Evolutionary conservation across 148 eudicot genomes (phyloP).

Genomic region (Drosera capensis): DNA sequence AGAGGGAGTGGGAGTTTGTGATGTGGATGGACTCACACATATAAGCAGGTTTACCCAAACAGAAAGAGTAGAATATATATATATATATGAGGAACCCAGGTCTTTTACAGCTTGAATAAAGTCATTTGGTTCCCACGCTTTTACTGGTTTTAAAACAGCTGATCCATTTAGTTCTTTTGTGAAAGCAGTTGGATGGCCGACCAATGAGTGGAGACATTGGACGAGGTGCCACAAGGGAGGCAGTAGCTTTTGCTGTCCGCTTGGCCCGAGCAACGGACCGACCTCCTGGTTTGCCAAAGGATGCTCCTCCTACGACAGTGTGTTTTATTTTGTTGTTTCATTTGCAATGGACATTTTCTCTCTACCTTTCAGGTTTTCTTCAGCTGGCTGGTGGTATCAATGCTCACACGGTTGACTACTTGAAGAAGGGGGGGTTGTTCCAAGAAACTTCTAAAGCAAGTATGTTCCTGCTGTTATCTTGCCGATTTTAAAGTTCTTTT

Average conservation of each 20-base stretch:
- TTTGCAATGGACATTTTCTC: not conserved
- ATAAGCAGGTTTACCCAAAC: too few species aligned
- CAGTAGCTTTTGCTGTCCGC: slow-evolving; percentile 52
- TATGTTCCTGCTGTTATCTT: slow-evolving; percentile 9
- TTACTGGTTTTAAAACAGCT: too few species aligned
- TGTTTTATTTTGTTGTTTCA: not conserved
- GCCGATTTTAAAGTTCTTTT: not conserved
- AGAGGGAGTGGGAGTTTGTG: too few species aligned
- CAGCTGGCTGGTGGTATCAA: slow-evolving; percentile 96
- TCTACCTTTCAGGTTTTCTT: slow-evolving; percentile 48
- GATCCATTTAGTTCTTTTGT: slow-evolving; percentile 3
- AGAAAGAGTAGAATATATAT: too few species aligned
- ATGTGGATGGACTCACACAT: too few species aligned
- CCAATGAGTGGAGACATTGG: slow-evolving; percentile 99
- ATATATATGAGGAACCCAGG: too few species aligned
- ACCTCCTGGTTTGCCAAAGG: slow-evolving; percentile 51
- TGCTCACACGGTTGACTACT: slow-evolving; percentile 74
- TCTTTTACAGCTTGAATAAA: too few species aligned
- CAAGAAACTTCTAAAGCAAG: slow-evolving; percentile 22
- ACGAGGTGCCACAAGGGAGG: slow-evolving; percentile 77
- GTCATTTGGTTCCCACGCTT: too few species aligned
- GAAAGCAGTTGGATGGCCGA: slow-evolving; percentile 77
- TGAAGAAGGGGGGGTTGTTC: slow-evolving; percentile 47
- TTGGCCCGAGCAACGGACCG: slow-evolving; percentile 48
- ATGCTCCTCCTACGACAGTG: not conserved